phyloP scores from a whole-genome alignment of 2,329 filamentous ascomycete genomes.

The Colletotrichum endophyticum region DNA sequence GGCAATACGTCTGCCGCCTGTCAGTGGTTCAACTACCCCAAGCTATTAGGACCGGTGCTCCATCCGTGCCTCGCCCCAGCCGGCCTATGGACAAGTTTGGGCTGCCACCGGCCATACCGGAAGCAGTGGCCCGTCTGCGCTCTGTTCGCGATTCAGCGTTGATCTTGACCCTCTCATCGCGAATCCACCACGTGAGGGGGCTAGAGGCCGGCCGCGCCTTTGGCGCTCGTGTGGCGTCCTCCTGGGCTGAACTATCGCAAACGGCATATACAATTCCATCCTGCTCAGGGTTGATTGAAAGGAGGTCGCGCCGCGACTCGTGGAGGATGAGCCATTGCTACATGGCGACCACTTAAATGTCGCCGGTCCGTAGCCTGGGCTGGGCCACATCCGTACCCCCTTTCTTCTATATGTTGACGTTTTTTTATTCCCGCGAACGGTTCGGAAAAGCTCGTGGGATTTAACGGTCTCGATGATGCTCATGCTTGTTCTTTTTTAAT shows the following conservation, averaged over 20 bases:
- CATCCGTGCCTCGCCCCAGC: neutral
- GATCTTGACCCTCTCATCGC: neutral
- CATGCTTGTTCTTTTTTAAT: neutral
- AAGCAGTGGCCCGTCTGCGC: neutral
- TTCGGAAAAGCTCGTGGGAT: neutral
- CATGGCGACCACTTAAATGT: neutral
- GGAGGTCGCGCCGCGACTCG: neutral
- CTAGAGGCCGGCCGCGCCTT: neutral
- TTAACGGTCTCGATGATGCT: neutral
- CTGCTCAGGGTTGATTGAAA: neutral
- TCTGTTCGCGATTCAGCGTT: neutral
- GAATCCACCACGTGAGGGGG: neutral
- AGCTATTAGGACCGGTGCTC: neutral
- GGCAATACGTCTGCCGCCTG: neutral
- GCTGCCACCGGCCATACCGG: neutral
- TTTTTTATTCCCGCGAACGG: neutral
- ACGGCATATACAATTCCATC: neutral
- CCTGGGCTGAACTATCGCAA: neutral
- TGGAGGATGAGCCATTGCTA: neutral
- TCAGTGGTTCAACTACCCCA: neutral
- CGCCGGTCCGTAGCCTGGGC: neutral
- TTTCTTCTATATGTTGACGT: neutral
- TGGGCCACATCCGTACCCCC: neutral
- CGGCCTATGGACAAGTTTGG: neutral
- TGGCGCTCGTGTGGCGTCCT: neutral